These are phyloP conservation scores for Apiospora malaysiana DNA, from an alignment of 2,329 filamentous ascomycete genomes.

Conservation along the genomic window DNA sequence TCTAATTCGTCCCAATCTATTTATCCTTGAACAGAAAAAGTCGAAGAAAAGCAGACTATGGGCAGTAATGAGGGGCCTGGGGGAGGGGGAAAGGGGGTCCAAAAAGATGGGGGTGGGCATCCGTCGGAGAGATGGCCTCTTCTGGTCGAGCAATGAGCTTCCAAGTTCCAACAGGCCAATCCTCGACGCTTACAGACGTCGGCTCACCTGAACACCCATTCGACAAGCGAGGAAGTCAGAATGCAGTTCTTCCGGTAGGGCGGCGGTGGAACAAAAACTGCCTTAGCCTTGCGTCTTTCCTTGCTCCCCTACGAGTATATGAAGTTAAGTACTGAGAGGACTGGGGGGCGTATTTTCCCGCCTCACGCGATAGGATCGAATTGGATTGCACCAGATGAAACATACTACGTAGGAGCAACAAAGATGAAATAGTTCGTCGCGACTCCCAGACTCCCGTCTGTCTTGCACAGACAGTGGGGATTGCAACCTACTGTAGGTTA, in stretches of 20 bases:
- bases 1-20: constrained; percentile 17
- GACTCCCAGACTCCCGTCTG: not conserved
- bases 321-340: not conserved
- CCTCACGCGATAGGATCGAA: not conserved
- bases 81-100: not conserved
- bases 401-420: not conserved
- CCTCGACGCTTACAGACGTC: not conserved
- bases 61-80: not conserved
- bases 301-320: not conserved
- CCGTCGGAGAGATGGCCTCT: constrained; percentile 11
- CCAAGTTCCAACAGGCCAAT: not conserved
- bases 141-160: not conserved
- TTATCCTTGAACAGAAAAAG: not conserved
- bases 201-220: constrained; percentile 11
- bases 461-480: constrained; percentile 11
- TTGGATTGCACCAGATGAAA: not conserved
- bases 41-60: not conserved
- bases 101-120: constrained; percentile 15
- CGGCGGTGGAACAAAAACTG: not conserved
- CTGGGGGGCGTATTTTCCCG: not conserved
- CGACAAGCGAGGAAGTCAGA: not conserved
- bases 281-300: not conserved
- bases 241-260: not conserved
- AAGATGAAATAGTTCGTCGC: not conserved
- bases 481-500: not conserved